Conservation (phyloP, 805 yeast genomes). For the Suhomyces pyralidae region DNA sequence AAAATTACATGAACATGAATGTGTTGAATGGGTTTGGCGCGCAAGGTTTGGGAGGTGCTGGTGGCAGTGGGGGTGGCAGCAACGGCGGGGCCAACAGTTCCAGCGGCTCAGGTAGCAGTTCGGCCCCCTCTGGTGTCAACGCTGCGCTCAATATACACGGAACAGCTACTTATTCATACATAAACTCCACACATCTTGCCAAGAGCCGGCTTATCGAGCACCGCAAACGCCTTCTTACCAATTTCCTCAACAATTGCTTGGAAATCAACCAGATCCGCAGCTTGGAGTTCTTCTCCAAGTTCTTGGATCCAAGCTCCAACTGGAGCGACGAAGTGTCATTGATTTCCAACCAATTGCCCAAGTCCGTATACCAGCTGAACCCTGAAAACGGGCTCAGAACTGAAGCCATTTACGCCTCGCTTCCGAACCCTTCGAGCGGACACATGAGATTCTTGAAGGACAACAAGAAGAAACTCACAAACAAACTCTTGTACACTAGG, state of each 20-base stretch:
- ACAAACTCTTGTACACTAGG: conserved; percentile 13
- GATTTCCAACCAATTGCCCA: conserved; percentile 38
- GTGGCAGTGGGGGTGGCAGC: background rate
- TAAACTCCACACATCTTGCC: conserved; percentile 40
- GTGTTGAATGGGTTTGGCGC: conserved; percentile 32
- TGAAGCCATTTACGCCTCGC: conserved; percentile 29
- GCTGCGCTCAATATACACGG: background rate
- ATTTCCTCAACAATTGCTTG: conserved; percentile 75
- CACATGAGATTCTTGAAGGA: conserved; percentile 34
- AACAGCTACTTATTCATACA: conserved; percentile 22
- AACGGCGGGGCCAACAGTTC: background rate
- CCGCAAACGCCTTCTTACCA: conserved; percentile 58
- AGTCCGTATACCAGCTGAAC: conserved; percentile 39
- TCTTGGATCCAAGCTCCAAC: conserved; percentile 78
- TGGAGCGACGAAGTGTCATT: conserved; percentile 68
- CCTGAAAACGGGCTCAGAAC: conserved; percentile 44
- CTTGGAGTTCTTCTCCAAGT: conserved; percentile 65
- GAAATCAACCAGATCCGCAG: conserved; percentile 52
- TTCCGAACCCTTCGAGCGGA: conserved; percentile 32
- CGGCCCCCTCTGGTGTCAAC: background rate
- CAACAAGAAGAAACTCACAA: conserved; percentile 26
- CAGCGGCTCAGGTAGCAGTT: background rate
- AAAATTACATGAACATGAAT: conserved; percentile 37
- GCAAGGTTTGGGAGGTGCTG: conserved; percentile 7
- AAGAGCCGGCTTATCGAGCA: conserved; percentile 39